A percentile compares a stretch with the other conserved stretches of the same genome.
Conservation (phyloP, 768 basidiomycete genomes). For the Cantharellus anzutake region DNA sequence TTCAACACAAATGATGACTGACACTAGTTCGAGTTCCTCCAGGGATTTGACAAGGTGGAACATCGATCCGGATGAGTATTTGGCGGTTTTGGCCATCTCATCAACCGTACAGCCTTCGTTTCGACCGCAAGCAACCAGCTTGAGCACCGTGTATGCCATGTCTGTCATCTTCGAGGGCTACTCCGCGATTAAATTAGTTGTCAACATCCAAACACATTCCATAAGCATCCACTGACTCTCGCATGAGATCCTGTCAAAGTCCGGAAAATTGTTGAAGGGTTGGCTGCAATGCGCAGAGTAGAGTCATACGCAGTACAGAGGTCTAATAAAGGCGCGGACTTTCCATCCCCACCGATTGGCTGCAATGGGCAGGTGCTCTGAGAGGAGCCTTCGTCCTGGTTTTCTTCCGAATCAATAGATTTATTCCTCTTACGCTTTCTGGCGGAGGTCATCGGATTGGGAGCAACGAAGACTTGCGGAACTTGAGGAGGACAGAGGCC, state of each 20-base stretch:
- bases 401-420: too few relatives aligned
- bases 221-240: conserved; percentile 25
- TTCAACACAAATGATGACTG: conserved; percentile 13
- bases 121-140: conserved; percentile 66
- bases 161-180: conserved; percentile 67
- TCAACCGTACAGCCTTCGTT: conserved; percentile 63
- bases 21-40: conserved; percentile 56
- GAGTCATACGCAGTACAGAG: too few relatives aligned
- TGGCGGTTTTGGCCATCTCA: conserved; percentile 53
- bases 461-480: conserved; percentile 55
- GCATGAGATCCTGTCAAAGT: conserved; percentile 77
- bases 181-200: background rate
- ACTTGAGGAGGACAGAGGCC: conserved; percentile 43
- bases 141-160: conserved; percentile 69
- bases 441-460: conserved; percentile 11
- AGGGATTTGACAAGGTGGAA: conserved; percentile 72
- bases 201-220: too few relatives aligned
- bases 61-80: conserved; percentile 78
- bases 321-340: conserved; percentile 35
- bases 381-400: too few relatives aligned
- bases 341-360: conserved; percentile 15
- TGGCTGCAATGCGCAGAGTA: conserved; percentile 40
- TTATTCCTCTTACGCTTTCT: too few relatives aligned
- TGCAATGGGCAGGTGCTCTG: conserved; percentile 23
- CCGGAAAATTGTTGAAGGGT: conserved; percentile 51